Evolutionary conservation across 805 yeast species (phyloP).

Genomic region (Lipomyces yamadae): DNA sequence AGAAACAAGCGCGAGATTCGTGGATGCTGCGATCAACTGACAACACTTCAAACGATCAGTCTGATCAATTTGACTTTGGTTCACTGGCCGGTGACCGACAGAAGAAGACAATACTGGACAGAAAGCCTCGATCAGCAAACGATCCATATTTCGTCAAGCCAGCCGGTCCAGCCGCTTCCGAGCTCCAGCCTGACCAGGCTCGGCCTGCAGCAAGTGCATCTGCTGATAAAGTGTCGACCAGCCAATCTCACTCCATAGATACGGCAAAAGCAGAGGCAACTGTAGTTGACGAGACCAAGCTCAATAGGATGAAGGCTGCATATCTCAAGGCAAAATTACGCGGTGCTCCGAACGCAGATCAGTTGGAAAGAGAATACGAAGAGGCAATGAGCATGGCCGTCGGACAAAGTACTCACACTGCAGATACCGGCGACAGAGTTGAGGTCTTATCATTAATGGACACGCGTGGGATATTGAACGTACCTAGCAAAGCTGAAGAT

Average conservation of each 20-base stretch:
- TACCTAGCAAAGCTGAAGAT: constrained; percentile 39
- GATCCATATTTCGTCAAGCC: constrained; percentile 29
- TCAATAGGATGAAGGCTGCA: constrained; percentile 47
- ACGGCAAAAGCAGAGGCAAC: neutral
- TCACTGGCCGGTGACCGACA: constrained; percentile 21
- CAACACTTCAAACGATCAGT: neutral
- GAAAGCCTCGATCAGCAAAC: constrained; percentile 16
- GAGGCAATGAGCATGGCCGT: constrained; percentile 12
- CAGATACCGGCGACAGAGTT: constrained; percentile 9
- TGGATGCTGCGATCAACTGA: constrained; percentile 25
- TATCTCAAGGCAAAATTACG: constrained; percentile 47
- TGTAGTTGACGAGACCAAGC: constrained; percentile 28
- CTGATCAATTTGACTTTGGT: constrained; percentile 42
- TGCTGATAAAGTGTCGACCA: neutral
- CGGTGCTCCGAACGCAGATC: constrained; percentile 39
- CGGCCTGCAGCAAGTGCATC: neutral
- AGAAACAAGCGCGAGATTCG: constrained; percentile 15
- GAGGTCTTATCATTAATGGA: constrained; percentile 34
- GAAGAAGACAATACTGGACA: constrained; percentile 17
- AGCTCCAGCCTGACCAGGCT: neutral
- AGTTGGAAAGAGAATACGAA: constrained; percentile 42
- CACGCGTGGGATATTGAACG: constrained; percentile 28
- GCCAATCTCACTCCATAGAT: neutral
- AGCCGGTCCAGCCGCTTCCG: neutral
- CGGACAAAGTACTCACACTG: neutral